A percentile compares a stretch with the other conserved stretches of the same genome.
Conservation (phyloP, 1,139 yeast genomes). For the Pichia sp. region DNA sequence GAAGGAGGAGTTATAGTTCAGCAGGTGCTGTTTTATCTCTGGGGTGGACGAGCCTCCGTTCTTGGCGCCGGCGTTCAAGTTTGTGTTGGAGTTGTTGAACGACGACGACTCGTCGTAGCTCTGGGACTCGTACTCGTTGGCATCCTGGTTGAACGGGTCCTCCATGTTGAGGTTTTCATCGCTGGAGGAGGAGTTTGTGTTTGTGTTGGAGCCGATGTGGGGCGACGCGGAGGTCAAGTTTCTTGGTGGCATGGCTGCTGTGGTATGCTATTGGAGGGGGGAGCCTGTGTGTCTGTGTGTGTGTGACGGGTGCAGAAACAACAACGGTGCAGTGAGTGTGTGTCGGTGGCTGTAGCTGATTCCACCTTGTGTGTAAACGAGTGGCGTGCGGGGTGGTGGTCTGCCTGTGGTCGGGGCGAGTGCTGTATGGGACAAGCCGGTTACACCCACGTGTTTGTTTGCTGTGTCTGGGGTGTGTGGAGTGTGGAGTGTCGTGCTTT, state of each 20-base stretch:
- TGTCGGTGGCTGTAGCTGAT: too few relatives aligned
- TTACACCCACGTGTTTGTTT: too few relatives aligned
- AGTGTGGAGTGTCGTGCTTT: too few relatives aligned
- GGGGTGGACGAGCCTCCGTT: constrained; percentile 14
- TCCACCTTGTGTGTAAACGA: too few relatives aligned
- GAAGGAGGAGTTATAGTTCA: constrained; percentile 25
- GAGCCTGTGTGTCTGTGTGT: background rate
- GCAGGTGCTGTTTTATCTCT: constrained; percentile 24
- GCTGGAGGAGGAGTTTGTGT: constrained; percentile 22
- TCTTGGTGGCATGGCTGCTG: constrained; percentile 29
- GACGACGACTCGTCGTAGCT: constrained; percentile 27
- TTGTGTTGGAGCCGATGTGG: constrained; percentile 28
- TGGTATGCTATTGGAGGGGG: background rate
- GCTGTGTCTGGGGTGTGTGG: too few relatives aligned
- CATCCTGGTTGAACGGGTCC: constrained; percentile 32
- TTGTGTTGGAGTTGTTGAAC: constrained; percentile 3
- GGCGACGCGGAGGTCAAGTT: constrained; percentile 33
- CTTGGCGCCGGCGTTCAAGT: background rate
- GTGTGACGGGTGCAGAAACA: background rate
- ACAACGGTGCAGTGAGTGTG: too few relatives aligned
- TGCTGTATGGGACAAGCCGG: too few relatives aligned
- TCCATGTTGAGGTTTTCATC: constrained; percentile 13
- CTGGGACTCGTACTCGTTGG: constrained; percentile 28
- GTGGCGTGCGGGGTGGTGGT: too few relatives aligned
- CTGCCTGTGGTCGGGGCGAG: too few relatives aligned